Evolutionary conservation across 2,329 filamentous ascomycete genomes (phyloP).

Genomic region (Ceratocystiopsis sp.): DNA sequence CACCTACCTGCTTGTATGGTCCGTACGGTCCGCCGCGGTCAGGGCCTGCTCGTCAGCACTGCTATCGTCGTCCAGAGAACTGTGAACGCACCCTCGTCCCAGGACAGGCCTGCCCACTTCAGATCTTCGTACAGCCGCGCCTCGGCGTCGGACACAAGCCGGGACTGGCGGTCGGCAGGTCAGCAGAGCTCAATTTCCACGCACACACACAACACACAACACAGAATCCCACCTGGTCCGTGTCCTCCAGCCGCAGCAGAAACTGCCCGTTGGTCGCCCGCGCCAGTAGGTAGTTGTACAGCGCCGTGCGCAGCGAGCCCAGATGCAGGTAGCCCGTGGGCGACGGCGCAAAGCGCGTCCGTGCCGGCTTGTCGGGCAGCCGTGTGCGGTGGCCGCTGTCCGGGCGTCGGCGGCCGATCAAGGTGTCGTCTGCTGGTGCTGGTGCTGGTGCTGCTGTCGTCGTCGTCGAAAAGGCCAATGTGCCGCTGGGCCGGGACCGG

Average conservation of each 20-base stretch:
- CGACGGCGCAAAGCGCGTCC: constrained; percentile 86
- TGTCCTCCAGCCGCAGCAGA: constrained; percentile 82
- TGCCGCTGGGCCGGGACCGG: not conserved
- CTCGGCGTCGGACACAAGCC: constrained; percentile 68
- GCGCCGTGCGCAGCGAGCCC: constrained; percentile 74
- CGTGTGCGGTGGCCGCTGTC: not conserved
- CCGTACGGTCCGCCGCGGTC: constrained; percentile 65
- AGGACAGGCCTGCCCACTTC: constrained; percentile 73
- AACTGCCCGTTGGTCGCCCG: constrained; percentile 80
- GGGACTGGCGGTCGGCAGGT: constrained; percentile 36
- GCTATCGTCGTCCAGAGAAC: constrained; percentile 8
- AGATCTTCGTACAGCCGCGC: constrained; percentile 61
- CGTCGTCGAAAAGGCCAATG: too few relatives aligned
- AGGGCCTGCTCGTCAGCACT: constrained; percentile 37
- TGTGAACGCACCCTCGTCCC: constrained; percentile 60
- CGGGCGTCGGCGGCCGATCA: not conserved
- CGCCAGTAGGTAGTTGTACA: constrained; percentile 93
- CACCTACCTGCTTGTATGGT: constrained; percentile 62
- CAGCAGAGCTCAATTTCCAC: too few relatives aligned
- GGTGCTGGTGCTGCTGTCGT: too few relatives aligned
- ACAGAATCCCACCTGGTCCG: constrained; percentile 59
- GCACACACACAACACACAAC: not conserved
- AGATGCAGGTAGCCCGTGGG: constrained; percentile 89
- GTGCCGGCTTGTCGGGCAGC: constrained; percentile 36
- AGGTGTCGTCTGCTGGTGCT: too few relatives aligned